Evolutionary conservation across 495 filamentous ascomycete species (phyloP), one percentile per base, ranked within the genome.

Genomic region (Penicillium turbatum): DNA sequence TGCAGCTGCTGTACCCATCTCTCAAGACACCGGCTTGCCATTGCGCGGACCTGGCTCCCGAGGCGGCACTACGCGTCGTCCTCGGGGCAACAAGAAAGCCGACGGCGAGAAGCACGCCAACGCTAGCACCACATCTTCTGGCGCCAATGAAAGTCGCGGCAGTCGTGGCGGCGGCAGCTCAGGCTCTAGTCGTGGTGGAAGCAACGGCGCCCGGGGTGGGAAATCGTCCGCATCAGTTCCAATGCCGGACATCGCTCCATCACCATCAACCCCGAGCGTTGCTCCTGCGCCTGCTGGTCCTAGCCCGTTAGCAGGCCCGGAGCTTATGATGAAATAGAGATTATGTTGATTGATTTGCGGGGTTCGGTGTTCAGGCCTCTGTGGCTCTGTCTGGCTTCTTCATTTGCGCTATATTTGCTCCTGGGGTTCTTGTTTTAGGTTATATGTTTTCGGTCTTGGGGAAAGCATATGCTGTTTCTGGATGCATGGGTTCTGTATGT

Each of bases 51-150:
- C 88, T 2, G 87, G 89, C 2, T 88, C 87, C 12, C 78, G 90
- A 26, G 91, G 90, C 36, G 89, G 89, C n/a, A 86, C 84, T 3
- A 81, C 84, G 26, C 77, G 92, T 52, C 95, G 93, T 59, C 86
- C 88, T 12, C 79, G 92, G 11, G 82, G 87, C 50, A 87, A 85
- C 29, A 97, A 96, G 69, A 83, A 87, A 29, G 84, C 83, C 43
- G 76, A 82, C 12, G 67, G 72, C 16, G 81, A 86, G 59, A 86
- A 88, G 55, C 76, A 79, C 40, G 82, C 95, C 69, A 91, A 30
- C 8, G 61, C 43, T 32, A 57, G 59, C 37, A 51, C 52, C 8
- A 44, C 59, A 7, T 47, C 66, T 0, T 61, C 66, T 0, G 17
- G 64, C n/a, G 55, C 65, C 13, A 57, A 62, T 12, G 63, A 65